These are phyloP conservation scores for Cryomyces antarcticus DNA, from an alignment of 495 filamentous ascomycete species.

Conservation along the genomic window DNA sequence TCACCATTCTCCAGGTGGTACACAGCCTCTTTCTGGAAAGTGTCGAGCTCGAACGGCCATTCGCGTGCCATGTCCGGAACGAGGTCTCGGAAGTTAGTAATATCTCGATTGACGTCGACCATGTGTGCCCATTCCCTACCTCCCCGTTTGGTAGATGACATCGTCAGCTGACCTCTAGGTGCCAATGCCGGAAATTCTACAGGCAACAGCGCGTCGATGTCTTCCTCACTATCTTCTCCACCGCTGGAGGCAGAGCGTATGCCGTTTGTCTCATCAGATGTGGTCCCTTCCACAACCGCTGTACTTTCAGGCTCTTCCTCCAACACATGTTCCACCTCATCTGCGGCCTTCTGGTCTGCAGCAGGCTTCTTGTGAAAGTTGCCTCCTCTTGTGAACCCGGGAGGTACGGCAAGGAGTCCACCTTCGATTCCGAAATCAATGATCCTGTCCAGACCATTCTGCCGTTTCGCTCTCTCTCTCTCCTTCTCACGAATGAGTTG, in stretches of 20 bases:
- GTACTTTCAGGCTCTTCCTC: conserved; percentile 38
- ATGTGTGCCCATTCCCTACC: conserved; percentile 93
- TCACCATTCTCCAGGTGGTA: conserved; percentile 94
- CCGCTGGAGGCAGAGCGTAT: conserved; percentile 11
- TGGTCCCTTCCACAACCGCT: conserved; percentile 19
- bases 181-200: conserved; percentile 85
- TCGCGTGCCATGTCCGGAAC: conserved; percentile 90
- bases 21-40: conserved; percentile 94
- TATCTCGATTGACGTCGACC: conserved; percentile 80
- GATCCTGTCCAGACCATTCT: conserved; percentile 44
- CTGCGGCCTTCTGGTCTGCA: conserved; percentile 33
- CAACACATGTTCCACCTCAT: conserved; percentile 56
- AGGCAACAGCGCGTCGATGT: conserved; percentile 77
- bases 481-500: conserved; percentile 25
- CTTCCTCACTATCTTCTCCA: conserved; percentile 40
- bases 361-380: conserved; percentile 41
- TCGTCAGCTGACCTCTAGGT: conserved; percentile 55
- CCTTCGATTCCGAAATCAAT: conserved; percentile 63
- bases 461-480: conserved; percentile 15
- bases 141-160: conserved; percentile 46
- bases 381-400: conserved; percentile 64
- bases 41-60: conserved; percentile 95
- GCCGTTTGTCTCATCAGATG: conserved; percentile 15
- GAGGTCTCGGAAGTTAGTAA: conserved; percentile 76
- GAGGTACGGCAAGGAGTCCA: conserved; percentile 61